phyloP scores from a whole-genome alignment of 495 filamentous ascomycete genomes.

The Neurospora terricola region DNA sequence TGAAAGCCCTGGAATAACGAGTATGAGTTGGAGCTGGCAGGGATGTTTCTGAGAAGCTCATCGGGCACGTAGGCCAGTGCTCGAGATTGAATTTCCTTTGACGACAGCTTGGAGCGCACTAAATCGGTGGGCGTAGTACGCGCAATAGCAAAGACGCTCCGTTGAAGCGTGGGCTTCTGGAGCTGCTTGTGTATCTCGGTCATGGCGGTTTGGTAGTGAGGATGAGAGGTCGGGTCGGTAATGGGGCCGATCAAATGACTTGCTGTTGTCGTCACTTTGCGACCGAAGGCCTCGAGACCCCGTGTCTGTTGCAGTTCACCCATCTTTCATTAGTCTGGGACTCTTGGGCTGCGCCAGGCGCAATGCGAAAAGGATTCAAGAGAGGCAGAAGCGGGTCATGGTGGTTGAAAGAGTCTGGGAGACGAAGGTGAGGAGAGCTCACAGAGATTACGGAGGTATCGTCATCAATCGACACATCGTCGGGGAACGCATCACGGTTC shows the following conservation, averaged over 20 bases:
- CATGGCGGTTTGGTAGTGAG: constrained; percentile 78
- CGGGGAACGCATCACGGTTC: constrained; percentile 41
- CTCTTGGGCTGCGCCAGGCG: neutral
- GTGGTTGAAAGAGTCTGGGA: neutral
- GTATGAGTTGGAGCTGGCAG: constrained; percentile 73
- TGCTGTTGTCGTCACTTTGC: constrained; percentile 91
- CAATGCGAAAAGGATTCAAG: neutral
- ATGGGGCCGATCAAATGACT: constrained; percentile 72
- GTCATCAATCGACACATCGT: constrained; percentile 37
- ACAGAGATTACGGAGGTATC: constrained; percentile 44
- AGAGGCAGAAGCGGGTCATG: neutral
- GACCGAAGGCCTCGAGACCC: constrained; percentile 83
- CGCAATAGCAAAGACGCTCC: constrained; percentile 79
- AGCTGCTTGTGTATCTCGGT: constrained; percentile 81
- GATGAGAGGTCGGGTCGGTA: constrained; percentile 48
- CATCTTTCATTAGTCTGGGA: neutral
- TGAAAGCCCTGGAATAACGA: constrained; percentile 96
- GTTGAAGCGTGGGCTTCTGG: constrained; percentile 70
- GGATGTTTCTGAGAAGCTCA: constrained; percentile 78
- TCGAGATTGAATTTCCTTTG: constrained; percentile 87
- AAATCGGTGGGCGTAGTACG: constrained; percentile 85
- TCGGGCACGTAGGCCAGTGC: constrained; percentile 84
- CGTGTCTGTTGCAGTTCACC: constrained; percentile 49
- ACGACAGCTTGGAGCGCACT: constrained; percentile 83
- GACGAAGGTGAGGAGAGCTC: constrained; percentile 11